These are phyloP conservation scores for Polyporus tsugae DNA, from an alignment of 1,284 basidiomycete genomes.

Conservation along the genomic window DNA sequence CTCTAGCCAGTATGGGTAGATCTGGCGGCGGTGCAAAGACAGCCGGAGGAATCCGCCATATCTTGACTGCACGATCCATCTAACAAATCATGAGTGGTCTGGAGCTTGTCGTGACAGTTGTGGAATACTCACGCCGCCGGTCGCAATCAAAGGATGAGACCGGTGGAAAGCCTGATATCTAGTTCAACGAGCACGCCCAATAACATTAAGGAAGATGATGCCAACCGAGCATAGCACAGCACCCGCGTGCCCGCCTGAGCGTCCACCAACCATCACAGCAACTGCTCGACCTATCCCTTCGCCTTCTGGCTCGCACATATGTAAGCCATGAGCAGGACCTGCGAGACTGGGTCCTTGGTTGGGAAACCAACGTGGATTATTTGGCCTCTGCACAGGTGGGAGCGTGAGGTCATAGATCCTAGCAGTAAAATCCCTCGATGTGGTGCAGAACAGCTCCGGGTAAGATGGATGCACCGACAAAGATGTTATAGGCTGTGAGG, in stretches of 20 bases:
- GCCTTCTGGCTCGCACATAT: slow-evolving; percentile 65
- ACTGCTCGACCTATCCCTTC: slow-evolving; percentile 68
- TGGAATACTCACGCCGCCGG: slow-evolving; percentile 66
- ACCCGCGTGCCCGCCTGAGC: slow-evolving; percentile 74
- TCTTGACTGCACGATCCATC: slow-evolving; percentile 77
- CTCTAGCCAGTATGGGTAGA: slow-evolving; percentile 53
- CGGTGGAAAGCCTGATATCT: slow-evolving; percentile 68
- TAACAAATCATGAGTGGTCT: slow-evolving; percentile 40
- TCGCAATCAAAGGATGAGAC: slow-evolving; percentile 68
- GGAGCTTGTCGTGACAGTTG: slow-evolving; percentile 6
- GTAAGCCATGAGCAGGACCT: slow-evolving; percentile 75
- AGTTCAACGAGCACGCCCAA: neutral
- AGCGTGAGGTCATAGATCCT: slow-evolving; percentile 68
- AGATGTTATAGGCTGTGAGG: slow-evolving; percentile 66
- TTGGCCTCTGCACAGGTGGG: slow-evolving; percentile 40
- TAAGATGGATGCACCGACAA: slow-evolving; percentile 65
- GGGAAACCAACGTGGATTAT: slow-evolving; percentile 69
- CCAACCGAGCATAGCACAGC: slow-evolving; percentile 72
- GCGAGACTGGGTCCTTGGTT: slow-evolving; percentile 55
- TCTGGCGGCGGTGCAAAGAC: slow-evolving; percentile 34
- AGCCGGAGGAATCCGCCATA: slow-evolving; percentile 60
- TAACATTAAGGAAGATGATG: neutral
- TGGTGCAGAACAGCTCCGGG: slow-evolving; percentile 70
- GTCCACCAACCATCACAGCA: slow-evolving; percentile 68
- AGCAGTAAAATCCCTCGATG: slow-evolving; percentile 70